Conservation (phyloP, 2,329 filamentous ascomycete genomes). For the Fusarium mangiferae region DNA sequence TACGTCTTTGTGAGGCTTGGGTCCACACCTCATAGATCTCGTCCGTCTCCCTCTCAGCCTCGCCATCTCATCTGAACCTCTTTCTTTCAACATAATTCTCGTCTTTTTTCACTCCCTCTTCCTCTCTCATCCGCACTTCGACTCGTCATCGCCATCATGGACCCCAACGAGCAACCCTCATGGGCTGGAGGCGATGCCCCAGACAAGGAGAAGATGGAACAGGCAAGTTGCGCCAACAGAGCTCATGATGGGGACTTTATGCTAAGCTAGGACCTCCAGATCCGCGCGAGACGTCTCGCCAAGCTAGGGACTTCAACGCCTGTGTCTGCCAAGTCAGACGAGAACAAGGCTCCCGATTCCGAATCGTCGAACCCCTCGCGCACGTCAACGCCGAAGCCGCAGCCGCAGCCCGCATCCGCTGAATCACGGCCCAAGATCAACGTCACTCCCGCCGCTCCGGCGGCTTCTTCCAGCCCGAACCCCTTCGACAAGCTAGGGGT, state of each 20-base stretch:
- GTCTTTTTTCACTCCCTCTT: neutral
- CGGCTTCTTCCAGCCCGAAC: constrained; percentile 43
- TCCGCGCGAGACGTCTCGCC: constrained; percentile 60
- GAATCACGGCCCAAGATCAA: constrained; percentile 49
- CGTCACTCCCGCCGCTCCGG: constrained; percentile 48
- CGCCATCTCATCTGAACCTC: constrained; percentile 13
- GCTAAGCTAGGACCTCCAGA: constrained; percentile 47
- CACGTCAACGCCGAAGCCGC: constrained; percentile 45
- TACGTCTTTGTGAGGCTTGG: constrained; percentile 34
- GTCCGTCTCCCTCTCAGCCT: constrained; percentile 31
- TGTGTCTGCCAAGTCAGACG: constrained; percentile 48
- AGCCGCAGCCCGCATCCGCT: constrained; percentile 34
- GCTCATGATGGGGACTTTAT: constrained; percentile 22
- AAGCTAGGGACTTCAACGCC: constrained; percentile 56
- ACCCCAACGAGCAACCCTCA: constrained; percentile 57
- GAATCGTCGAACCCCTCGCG: constrained; percentile 43
- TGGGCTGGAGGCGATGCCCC: constrained; percentile 61
- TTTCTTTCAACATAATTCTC: constrained; percentile 5
- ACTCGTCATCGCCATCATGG: constrained; percentile 49
- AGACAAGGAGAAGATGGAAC: constrained; percentile 68
- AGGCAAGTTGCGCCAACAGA: constrained; percentile 51
- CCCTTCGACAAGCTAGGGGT: constrained; percentile 52
- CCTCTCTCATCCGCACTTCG: neutral
- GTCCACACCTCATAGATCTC: constrained; percentile 31
- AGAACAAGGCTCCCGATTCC: constrained; percentile 44